phyloP scores from a whole-genome alignment of 345 rosid species.

The Cardamine occulta region DNA sequence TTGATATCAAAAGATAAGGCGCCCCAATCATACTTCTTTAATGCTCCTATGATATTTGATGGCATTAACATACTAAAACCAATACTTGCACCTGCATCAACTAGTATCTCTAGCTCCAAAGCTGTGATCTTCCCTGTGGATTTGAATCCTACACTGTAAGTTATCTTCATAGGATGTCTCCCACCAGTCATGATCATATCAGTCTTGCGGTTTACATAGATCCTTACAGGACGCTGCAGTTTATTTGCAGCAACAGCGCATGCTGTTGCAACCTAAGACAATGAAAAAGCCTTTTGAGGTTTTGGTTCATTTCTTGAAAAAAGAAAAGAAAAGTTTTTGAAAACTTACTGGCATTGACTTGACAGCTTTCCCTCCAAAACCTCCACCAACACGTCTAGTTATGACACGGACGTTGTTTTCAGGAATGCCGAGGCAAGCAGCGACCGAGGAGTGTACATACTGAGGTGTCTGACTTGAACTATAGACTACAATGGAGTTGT shows the following conservation, averaged over 20 bases:
- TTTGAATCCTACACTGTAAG: slow-evolving; percentile 84
- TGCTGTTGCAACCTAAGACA: slow-evolving; percentile 71
- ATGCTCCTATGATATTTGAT: slow-evolving; percentile 38
- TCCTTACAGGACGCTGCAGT: slow-evolving; percentile 70
- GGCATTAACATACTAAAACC: slow-evolving; percentile 69
- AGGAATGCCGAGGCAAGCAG: slow-evolving; percentile 80
- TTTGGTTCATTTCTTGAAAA: background rate
- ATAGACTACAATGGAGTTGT: slow-evolving; percentile 73
- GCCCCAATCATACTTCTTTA: slow-evolving; percentile 84
- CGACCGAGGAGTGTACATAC: slow-evolving; percentile 53
- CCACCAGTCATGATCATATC: slow-evolving; percentile 96
- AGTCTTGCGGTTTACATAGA: slow-evolving; percentile 68
- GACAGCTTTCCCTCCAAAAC: slow-evolving; percentile 86
- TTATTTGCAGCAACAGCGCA: slow-evolving; percentile 85
- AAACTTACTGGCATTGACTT: slow-evolving; percentile 68
- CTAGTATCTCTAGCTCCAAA: slow-evolving; percentile 60
- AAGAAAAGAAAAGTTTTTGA: slow-evolving; percentile 2
- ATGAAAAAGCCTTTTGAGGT: slow-evolving; percentile 2
- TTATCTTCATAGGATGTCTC: slow-evolving; percentile 94
- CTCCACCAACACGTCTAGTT: slow-evolving; percentile 90
- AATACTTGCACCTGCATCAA: slow-evolving; percentile 61
- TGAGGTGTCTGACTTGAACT: slow-evolving; percentile 78
- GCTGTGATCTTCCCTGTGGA: slow-evolving; percentile 82
- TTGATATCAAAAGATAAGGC: slow-evolving; percentile 75
- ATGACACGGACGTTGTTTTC: slow-evolving; percentile 81